phyloP scores from a whole-genome alignment of 2,329 filamentous ascomycete genomes.

The Pseudogymnoascus sp. region DNA sequence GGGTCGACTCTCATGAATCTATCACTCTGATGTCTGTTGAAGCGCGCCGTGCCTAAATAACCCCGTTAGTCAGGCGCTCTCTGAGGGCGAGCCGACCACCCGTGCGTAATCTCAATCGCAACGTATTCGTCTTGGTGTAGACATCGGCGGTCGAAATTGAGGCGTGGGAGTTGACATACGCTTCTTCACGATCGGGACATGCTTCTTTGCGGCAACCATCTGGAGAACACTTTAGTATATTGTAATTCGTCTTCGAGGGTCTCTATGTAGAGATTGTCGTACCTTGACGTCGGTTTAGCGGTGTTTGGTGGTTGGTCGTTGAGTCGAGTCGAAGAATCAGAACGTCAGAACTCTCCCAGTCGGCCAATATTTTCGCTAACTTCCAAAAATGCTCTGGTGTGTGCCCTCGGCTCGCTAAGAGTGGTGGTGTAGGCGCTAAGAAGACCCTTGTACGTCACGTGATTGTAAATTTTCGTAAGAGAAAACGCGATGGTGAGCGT shows the following conservation, averaged over 20 bases:
- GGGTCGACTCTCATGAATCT: constrained; percentile 86
- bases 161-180: constrained; percentile 56
- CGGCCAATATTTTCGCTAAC: constrained; percentile 9
- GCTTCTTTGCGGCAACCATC: constrained; percentile 99
- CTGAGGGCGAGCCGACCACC: neutral
- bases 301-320: constrained; percentile 9
- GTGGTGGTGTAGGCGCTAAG: constrained; percentile 16
- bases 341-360: constrained; percentile 9
- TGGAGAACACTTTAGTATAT: constrained; percentile 31
- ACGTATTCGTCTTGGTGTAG: neutral
- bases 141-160: constrained; percentile 8
- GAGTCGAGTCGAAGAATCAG: constrained; percentile 8
- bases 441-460: neutral
- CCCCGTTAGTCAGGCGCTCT: constrained; percentile 28
- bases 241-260: constrained; percentile 2
- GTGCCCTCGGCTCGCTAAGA: constrained; percentile 19
- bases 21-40: constrained; percentile 96
- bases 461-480: neutral
- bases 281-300: constrained; percentile 21
- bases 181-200: constrained; percentile 99
- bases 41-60: constrained; percentile 75
- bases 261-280: constrained; percentile 13
- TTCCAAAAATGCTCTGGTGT: constrained; percentile 11
- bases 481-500: neutral
- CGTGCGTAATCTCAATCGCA: neutral